phyloP scores from a whole-genome alignment of 495 filamentous ascomycete species.

The Ramalina peruviana region DNA sequence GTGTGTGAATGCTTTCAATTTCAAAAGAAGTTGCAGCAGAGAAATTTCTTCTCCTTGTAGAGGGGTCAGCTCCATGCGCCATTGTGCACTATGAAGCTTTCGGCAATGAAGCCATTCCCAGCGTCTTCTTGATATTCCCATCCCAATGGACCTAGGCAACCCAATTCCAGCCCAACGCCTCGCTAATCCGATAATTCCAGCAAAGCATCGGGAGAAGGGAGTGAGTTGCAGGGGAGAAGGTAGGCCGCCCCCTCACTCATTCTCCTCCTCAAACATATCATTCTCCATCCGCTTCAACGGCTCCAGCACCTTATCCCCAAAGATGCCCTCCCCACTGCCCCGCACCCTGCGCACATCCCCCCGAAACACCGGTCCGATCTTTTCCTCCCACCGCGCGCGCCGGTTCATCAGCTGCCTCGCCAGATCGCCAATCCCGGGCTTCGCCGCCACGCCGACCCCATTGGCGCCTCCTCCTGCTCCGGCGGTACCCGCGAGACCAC shows the following conservation, averaged over 20 bases:
- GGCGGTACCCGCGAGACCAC: constrained; percentile 32
- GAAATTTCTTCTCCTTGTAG: too few species aligned
- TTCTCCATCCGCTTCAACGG: constrained; percentile 52
- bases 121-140: too few species aligned
- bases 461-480: constrained; percentile 27
- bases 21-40: neutral
- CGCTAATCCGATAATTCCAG: neutral
- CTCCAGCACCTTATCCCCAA: constrained; percentile 42
- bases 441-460: constrained; percentile 42
- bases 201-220: too few species aligned
- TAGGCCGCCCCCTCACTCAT: constrained; percentile 26
- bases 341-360: constrained; percentile 51
- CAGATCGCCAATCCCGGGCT: constrained; percentile 80
- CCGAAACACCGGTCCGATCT: constrained; percentile 74
- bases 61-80: too few species aligned
- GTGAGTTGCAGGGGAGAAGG: neutral
- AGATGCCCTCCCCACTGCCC: constrained; percentile 44
- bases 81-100: too few species aligned
- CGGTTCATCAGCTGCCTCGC: constrained; percentile 84
- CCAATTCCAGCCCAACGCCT: neutral
- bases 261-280: constrained; percentile 63
- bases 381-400: constrained; percentile 70
- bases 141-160: too few species aligned
- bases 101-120: too few species aligned
- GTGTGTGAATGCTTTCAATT: neutral